These are phyloP conservation scores for Phytopythium aichiense DNA, from an alignment of 352 stramenopile genomes.

Conservation along the genomic window DNA sequence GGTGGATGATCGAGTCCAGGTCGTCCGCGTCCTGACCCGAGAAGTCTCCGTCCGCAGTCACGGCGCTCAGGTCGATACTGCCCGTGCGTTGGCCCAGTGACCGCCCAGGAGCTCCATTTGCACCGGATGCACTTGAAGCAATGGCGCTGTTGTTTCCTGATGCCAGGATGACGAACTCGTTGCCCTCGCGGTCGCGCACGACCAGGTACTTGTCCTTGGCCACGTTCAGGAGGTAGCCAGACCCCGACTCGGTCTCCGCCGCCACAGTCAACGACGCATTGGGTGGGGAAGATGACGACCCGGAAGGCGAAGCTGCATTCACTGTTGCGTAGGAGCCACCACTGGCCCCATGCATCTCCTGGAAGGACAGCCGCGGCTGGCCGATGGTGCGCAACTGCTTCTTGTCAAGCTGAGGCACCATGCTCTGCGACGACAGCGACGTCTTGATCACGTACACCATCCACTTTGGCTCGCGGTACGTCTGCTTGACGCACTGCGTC, in stretches of 20 bases:
- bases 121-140: not conserved
- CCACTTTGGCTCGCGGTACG: slow-evolving; percentile 62
- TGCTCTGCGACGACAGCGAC: slow-evolving; percentile 51
- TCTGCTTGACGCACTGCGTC: slow-evolving; percentile 53
- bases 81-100: not conserved
- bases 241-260: not conserved
- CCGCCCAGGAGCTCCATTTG: not conserved
- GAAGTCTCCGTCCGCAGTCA: not conserved
- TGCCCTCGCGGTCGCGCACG: slow-evolving; percentile 2
- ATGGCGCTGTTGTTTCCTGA: not conserved
- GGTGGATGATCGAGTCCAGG: slow-evolving; percentile 38
- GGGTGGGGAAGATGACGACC: not conserved
- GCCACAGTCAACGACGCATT: not conserved
- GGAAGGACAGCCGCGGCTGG: slow-evolving; percentile 38
- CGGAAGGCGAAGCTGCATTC: not conserved
- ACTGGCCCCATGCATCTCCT: slow-evolving; percentile 15
- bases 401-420: slow-evolving; percentile 67
- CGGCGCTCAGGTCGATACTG: slow-evolving; percentile 7
- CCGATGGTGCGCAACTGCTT: slow-evolving; percentile 61
- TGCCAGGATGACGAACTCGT: not conserved
- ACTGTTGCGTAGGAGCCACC: not conserved
- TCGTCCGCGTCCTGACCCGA: slow-evolving; percentile 17
- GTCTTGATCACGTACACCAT: slow-evolving; percentile 68
- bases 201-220: slow-evolving; percentile 9
- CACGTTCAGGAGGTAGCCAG: slow-evolving; percentile 4